Conservation (phyloP, 208 protist genomes). For the Trichomonas tenax region DNA sequence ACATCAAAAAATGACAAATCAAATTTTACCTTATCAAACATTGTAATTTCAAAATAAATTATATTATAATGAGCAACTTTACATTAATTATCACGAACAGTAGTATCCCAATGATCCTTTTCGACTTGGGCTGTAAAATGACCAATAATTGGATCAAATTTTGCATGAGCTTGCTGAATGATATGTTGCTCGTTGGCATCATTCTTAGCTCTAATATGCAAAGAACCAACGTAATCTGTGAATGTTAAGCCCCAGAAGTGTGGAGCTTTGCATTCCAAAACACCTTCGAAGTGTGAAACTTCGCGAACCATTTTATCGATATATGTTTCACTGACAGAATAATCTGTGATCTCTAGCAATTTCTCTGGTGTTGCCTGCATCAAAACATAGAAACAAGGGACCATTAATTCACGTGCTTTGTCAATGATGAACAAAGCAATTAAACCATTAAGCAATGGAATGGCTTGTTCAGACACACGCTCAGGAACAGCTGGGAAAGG, state of each 20-base stretch:
- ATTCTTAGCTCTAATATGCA: constrained; percentile 8
- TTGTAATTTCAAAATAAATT: too few relatives aligned
- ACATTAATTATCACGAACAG: background rate
- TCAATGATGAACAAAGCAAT: constrained; percentile 7
- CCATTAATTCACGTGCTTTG: background rate
- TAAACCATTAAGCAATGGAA: background rate
- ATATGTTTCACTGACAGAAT: background rate
- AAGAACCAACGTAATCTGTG: background rate
- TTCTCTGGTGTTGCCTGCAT: constrained; percentile 9
- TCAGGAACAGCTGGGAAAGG: background rate
- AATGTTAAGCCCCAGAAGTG: constrained; percentile 11
- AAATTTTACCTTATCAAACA: too few relatives aligned
- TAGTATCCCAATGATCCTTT: constrained; percentile 16
- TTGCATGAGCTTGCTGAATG: background rate
- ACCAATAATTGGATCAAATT: background rate
- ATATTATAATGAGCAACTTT: too few relatives aligned
- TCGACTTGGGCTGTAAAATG: constrained; percentile 7
- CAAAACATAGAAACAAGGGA: background rate
- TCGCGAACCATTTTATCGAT: background rate
- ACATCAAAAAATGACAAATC: too few relatives aligned
- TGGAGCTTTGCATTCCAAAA: background rate
- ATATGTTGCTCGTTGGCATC: constrained; percentile 12
- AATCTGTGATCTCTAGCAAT: background rate
- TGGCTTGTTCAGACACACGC: background rate
- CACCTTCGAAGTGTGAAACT: constrained; percentile 14